Evolutionary conservation across 116 monocot genomes (phyloP).

Genomic region (Thalassia testudinum): DNA sequence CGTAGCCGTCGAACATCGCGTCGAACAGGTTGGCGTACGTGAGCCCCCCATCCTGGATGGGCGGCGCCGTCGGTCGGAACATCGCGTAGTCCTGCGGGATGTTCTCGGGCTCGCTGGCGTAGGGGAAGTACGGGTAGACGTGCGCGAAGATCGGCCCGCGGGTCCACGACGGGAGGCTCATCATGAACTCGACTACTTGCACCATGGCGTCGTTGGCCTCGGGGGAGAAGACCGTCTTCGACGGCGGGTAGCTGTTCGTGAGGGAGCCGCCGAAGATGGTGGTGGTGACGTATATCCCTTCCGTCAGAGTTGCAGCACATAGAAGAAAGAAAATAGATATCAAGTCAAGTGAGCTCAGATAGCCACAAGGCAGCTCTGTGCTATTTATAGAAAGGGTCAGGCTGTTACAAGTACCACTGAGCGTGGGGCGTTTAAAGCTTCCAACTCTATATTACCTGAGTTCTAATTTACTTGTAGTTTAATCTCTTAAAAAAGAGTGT

Average conservation of each 20-base stretch:
- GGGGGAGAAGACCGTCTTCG: conserved; percentile 26
- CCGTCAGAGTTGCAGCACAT: no score
- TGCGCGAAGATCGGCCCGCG: conserved; percentile 33
- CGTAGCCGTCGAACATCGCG: conserved; percentile 31
- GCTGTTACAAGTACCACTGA: no score
- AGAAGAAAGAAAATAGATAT: no score
- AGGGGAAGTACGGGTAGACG: conserved; percentile 61
- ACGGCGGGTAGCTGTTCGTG: conserved; percentile 37
- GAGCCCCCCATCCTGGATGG: conserved; percentile 25
- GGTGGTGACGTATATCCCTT: conserved; percentile 19
- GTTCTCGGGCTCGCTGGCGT: conserved; percentile 9
- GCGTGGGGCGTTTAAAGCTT: no score
- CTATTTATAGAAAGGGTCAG: no score
- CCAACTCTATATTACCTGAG: no score
- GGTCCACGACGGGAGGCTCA: background rate
- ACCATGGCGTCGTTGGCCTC: conserved; percentile 3
- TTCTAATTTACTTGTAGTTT: no score
- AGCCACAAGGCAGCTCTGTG: no score
- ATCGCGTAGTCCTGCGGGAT: conserved; percentile 33
- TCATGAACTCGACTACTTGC: conserved; percentile 26
- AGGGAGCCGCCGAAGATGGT: conserved; percentile 20
- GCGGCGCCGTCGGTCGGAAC: conserved; percentile 11
- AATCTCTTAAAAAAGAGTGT: no score
- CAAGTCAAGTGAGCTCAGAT: no score
- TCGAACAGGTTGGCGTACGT: conserved; percentile 42